Conservation (phyloP, 2,329 filamentous ascomycete species). For the Exophiala bonariae region DNA sequence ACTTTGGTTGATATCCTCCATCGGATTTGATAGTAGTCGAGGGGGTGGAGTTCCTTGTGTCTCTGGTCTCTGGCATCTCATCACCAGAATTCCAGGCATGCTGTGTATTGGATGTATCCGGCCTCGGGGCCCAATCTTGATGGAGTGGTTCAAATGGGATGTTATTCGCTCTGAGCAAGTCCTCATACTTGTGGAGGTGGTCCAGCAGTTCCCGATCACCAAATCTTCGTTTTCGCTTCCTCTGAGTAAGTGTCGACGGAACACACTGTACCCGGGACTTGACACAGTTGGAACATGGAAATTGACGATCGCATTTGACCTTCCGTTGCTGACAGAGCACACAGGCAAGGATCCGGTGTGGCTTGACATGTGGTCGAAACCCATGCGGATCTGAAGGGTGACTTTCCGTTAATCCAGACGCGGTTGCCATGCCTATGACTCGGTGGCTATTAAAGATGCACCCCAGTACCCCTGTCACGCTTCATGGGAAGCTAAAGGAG, state of each 20-base stretch:
- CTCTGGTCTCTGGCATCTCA: slow-evolving; percentile 25
- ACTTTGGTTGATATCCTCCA: slow-evolving; percentile 34
- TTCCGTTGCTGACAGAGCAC: slow-evolving; percentile 75
- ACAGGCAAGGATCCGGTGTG: slow-evolving; percentile 55
- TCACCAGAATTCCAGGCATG: slow-evolving; percentile 29
- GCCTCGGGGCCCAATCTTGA: slow-evolving; percentile 29
- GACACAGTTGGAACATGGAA: slow-evolving; percentile 70
- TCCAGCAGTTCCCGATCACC: slow-evolving; percentile 70
- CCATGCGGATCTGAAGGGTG: too few species aligned
- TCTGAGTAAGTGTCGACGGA: slow-evolving; percentile 49
- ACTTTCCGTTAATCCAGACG: too few species aligned
- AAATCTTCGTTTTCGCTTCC: slow-evolving; percentile 60
- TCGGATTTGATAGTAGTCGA: slow-evolving; percentile 30
- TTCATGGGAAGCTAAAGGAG: too few species aligned
- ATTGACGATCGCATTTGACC: slow-evolving; percentile 70
- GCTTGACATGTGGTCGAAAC: slow-evolving; percentile 20
- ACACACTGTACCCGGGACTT: slow-evolving; percentile 61
- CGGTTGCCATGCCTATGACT: too few species aligned
- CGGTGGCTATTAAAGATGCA: too few species aligned
- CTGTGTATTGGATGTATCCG: slow-evolving; percentile 18
- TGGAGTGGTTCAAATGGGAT: slow-evolving; percentile 69
- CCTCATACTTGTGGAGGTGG: slow-evolving; percentile 68
- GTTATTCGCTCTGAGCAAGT: slow-evolving; percentile 63
- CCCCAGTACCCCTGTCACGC: too few species aligned
- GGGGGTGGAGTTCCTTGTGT: slow-evolving; percentile 25